Conservation (phyloP, 768 basidiomycete species). For the Panus rudis region DNA sequence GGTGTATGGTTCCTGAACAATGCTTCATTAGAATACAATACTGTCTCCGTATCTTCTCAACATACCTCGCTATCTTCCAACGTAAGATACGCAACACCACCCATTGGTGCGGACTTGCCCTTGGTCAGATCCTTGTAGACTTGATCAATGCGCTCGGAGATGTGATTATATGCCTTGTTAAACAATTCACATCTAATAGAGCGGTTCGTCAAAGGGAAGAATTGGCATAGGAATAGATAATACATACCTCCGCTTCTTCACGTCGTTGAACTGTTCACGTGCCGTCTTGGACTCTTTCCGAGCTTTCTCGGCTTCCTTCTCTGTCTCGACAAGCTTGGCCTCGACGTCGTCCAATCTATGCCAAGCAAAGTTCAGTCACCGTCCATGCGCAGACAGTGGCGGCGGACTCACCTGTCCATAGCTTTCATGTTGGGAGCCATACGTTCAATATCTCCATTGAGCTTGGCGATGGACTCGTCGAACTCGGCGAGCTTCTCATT, state of each 20-base stretch:
- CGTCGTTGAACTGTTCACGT: constrained; percentile 85
- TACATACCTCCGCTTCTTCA: constrained; percentile 71
- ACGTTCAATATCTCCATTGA: constrained; percentile 76
- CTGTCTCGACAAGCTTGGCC: constrained; percentile 77
- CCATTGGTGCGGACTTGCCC: constrained; percentile 88
- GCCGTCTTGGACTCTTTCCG: constrained; percentile 84
- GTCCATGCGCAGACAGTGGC: not conserved
- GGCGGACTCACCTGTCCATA: constrained; percentile 62
- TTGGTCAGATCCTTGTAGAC: constrained; percentile 99
- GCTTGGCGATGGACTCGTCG: constrained; percentile 63
- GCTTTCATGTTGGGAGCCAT: constrained; percentile 98
- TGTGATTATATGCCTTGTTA: constrained; percentile 94
- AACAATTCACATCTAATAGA: constrained; percentile 69
- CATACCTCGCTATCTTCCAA: constrained; percentile 91
- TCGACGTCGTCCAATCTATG: constrained; percentile 83
- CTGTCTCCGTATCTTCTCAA: not conserved
- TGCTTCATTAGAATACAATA: not conserved
- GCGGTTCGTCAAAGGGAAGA: not conserved
- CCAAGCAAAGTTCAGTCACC: not conserved
- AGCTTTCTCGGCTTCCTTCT: constrained; percentile 88
- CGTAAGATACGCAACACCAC: constrained; percentile 93
- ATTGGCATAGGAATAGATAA: not conserved
- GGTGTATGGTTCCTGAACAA: constrained; percentile 70
- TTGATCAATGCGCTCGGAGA: constrained; percentile 88
- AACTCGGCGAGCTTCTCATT: constrained; percentile 62